Percentiles rank a stretch among this genome's conserved stretches.
phyloP scores from a whole-genome alignment of 192 early-diverging fungal species.

The Ambispora gerdemannii region DNA sequence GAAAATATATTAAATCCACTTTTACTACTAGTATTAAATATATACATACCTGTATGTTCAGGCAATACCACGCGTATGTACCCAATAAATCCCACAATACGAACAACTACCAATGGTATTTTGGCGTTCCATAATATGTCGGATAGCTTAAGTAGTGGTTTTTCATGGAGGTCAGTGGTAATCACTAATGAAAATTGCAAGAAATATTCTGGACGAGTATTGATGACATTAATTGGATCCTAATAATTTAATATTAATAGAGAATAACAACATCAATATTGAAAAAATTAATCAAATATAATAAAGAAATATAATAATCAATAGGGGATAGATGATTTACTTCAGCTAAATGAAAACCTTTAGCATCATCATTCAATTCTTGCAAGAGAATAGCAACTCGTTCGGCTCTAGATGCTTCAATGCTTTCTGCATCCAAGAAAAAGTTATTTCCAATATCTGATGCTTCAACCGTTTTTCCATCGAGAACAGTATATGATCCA shows the following conservation, averaged over 20 bases:
- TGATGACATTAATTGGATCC: conserved; percentile 48
- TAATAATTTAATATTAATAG: conserved; percentile 16
- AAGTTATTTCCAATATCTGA: conserved; percentile 86
- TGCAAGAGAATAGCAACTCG: conserved; percentile 59
- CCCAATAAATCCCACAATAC: conserved; percentile 75
- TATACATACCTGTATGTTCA: conserved; percentile 77
- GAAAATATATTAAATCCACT: no score
- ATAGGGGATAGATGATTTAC: no score
- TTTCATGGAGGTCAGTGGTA: conserved; percentile 58
- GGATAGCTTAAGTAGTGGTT: conserved; percentile 54
- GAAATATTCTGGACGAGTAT: conserved; percentile 55
- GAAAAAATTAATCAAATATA: not conserved
- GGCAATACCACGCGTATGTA: conserved; percentile 63
- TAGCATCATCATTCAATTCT: conserved; percentile 89
- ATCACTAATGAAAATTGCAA: conserved; percentile 74
- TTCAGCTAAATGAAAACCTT: conserved; percentile 56
- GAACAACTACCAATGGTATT: conserved; percentile 69
- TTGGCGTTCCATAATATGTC: conserved; percentile 56
- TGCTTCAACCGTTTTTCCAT: conserved; percentile 61
- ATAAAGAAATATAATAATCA: not conserved
- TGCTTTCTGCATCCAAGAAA: conserved; percentile 69
- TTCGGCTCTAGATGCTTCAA: conserved; percentile 67
- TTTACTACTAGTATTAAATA: no score
- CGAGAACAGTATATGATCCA: conserved; percentile 83
- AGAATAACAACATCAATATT: not conserved